Evolutionary conservation across 169 alveolate genomes (phyloP), one percentile per base, ranked within the genome.

Genomic region (Plasmodium knowlesi): DNA sequence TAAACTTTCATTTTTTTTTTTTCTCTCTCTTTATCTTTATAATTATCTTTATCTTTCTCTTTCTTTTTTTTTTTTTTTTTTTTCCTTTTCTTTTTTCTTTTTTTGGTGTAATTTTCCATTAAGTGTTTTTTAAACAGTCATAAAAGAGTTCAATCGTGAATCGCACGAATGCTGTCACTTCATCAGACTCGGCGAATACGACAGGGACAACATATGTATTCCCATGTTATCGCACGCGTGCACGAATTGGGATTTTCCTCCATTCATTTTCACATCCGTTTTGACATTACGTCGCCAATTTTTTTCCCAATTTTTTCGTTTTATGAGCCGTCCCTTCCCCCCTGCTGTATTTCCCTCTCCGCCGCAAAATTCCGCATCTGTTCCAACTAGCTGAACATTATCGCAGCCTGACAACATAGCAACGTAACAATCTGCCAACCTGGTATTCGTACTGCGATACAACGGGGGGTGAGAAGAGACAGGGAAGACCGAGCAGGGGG

Each of bases 141-240:
- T 61, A 9, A 61, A 22, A 61, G 1, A 61, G 34, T 61, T 61
- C 16, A 8, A 34, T 19, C 12, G 76, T 61, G 28, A 61, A 61
- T 61, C 16, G n/a, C 28, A 25, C 16, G 28, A n/a, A 61, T 61
- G 28, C 9, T 61, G 9, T 19, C 5, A 61, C 34, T 61, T 4
- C 0, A 1, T 61, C 76, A 8, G 76, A 61, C 34, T 6, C 76
- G 76, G 41, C 22, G 41, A 73, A 78, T 46, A 22, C 37, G 32
- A 78, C 54, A 19, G 19, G 39, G n/a, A 34, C 25, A 34, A 34
- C 37, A 41, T 14, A 10, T 25, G 25, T 6, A 8, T 78, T 39
- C 32, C 25, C 84, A 78, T 78, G 39, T 78, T 34, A 78, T 14
- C 84, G 3, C 53, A 39, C 43, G 84, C 25, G 34, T 78, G 53